Evolutionary conservation across 768 basidiomycete genomes (phyloP), one percentile per base, ranked within the genome.

Genomic region (Calocybe gangraenosa): DNA sequence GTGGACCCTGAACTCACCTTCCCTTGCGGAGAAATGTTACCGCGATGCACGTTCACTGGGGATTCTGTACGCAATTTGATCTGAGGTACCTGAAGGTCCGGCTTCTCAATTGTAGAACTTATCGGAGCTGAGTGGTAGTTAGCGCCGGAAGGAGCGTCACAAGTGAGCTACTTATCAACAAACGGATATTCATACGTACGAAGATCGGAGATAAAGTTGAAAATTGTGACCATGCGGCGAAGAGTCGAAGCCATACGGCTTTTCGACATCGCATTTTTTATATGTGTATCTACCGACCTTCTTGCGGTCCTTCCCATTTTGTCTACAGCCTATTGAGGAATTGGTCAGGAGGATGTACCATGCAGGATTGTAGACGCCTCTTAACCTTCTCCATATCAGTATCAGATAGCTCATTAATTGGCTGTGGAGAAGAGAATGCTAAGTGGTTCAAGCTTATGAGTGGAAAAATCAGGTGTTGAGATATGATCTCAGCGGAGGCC

Each of bases 401-500:
- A 47, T 75, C 74, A 35, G 79, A 61, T 37, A 83, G 65, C 58
- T 78, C 76, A 58, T 70, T 62, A 46, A 87, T 63, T 35, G 74
- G 63, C 49, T 85, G 76, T 42, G 77, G 55, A 30, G 81, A 81
- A 39, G 76, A 70, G 63, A 89, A 84, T 2, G 82, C 75, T 51
- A 87, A 63, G 60, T 88, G 80, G 47, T 74, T 81, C 37, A 78
- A 66, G 59, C 79, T 87, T 58, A 91, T 81, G 48, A 90, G 71
- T 6, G 88, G 88, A 49, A 83, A 67, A 50, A 90, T 80, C 51
- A 90, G 77, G 54, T 91, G 88, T 51, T 74, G 83, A 49, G 88
- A 90, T 41, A 91, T 71, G 44, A 88, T 68, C 40, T 87, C 83
- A 47, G 88, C 79, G 28, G 87, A 84, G 23, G 63, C 54, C 60